These are phyloP conservation scores for Eurotiales sp. DNA, from an alignment of 2,329 filamentous ascomycete species.

Conservation along the genomic window DNA sequence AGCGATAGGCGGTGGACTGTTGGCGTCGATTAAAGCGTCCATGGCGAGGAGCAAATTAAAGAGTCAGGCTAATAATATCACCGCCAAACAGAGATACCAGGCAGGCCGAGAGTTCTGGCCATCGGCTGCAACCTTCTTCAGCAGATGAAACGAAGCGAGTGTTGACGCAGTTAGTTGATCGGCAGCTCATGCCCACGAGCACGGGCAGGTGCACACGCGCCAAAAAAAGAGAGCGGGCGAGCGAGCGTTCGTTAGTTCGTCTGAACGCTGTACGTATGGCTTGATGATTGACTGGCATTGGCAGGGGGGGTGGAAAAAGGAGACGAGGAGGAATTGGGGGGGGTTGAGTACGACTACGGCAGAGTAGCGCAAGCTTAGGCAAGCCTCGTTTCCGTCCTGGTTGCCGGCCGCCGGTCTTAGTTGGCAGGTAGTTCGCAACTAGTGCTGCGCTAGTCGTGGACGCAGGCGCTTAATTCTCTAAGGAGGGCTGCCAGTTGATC, in stretches of 20 bases:
- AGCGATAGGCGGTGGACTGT: constrained; percentile 17
- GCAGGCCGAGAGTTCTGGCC: constrained; percentile 11
- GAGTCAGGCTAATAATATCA: background rate
- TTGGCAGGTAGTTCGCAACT: no score
- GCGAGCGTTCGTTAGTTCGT: no score
- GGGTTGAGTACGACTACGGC: no score
- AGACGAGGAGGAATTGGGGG: no score
- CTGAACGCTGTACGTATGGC: no score
- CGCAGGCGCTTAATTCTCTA: no score
- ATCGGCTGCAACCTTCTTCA: constrained; percentile 13
- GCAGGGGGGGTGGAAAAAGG: background rate
- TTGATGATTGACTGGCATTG: background rate
- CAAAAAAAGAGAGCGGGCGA: constrained; percentile 6
- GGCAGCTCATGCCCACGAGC: constrained; percentile 13
- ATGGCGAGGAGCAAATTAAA: background rate
- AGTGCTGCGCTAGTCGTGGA: no score
- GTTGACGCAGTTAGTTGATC: constrained; percentile 11
- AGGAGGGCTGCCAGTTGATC: no score
- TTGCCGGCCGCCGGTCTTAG: no score
- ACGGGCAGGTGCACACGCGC: constrained; percentile 12
- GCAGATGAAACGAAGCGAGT: constrained; percentile 7
- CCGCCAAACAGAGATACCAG: background rate
- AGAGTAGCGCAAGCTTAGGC: no score
- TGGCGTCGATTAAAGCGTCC: constrained; percentile 6
- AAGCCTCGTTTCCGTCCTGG: no score